phyloP scores from a whole-genome alignment of 805 yeast species.

The Jamesozyma gamospora region DNA sequence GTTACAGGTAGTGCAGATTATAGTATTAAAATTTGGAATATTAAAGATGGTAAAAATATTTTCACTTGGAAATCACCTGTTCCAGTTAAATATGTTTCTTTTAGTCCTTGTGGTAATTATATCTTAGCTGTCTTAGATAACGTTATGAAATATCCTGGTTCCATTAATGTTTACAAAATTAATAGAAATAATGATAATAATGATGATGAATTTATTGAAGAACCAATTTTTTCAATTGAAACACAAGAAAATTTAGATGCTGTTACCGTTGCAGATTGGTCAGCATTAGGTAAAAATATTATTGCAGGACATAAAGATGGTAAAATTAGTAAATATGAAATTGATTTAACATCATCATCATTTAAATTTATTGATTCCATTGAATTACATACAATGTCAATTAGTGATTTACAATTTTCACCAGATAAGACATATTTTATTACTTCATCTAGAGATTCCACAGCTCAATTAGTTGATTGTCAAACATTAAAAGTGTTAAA shows the following conservation, averaged over 20 bases:
- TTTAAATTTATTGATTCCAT: slow-evolving; percentile 48
- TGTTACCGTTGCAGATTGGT: slow-evolving; percentile 80
- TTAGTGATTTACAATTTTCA: slow-evolving; percentile 87
- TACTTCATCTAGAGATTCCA: slow-evolving; percentile 86
- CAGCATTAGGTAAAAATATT: slow-evolving; percentile 61
- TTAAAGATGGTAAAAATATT: slow-evolving; percentile 64
- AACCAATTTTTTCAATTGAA: slow-evolving; percentile 50
- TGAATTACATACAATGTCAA: slow-evolving; percentile 62
- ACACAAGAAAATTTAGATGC: slow-evolving; percentile 53
- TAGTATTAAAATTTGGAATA: slow-evolving; percentile 75
- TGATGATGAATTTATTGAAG: slow-evolving; percentile 32
- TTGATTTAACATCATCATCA: slow-evolving; percentile 32
- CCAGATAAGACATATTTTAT: slow-evolving; percentile 82
- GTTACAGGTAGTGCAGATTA: slow-evolving; percentile 90
- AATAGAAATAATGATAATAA: slow-evolving; percentile 29
- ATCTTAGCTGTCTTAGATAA: slow-evolving; percentile 76
- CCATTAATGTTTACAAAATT: slow-evolving; percentile 58
- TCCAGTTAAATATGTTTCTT: slow-evolving; percentile 87
- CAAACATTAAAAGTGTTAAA: slow-evolving; percentile 65
- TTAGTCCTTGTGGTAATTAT: slow-evolving; percentile 60
- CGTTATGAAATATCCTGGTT: slow-evolving; percentile 83
- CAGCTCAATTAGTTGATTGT: slow-evolving; percentile 68
- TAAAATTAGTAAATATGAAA: slow-evolving; percentile 58
- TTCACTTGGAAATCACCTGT: slow-evolving; percentile 66
- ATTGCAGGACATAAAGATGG: slow-evolving; percentile 89